These are phyloP conservation scores for Limonium bicolor DNA, from an alignment of 148 eudicot genomes.

Conservation along the genomic window DNA sequence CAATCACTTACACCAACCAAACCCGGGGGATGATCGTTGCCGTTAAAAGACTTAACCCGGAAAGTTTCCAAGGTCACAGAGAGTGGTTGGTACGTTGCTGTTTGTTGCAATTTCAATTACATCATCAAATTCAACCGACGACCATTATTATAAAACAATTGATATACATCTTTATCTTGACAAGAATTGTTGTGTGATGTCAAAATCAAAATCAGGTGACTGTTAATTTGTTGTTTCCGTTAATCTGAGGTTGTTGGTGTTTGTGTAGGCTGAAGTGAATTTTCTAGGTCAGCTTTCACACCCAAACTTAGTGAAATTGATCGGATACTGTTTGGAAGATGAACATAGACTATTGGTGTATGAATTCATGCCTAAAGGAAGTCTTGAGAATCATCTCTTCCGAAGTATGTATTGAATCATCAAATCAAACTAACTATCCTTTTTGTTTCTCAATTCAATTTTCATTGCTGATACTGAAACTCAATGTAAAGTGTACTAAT, in stretches of 20 bases:
- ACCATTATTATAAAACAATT: no score
- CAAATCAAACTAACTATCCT: neutral
- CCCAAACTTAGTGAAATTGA: constrained; percentile 59
- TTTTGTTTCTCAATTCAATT: neutral
- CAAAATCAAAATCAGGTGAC: no score
- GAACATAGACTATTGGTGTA: constrained; percentile 76
- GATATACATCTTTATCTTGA: no score
- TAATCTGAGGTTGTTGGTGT: no score
- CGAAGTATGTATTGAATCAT: no score
- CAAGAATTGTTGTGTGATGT: neutral
- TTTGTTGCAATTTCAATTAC: neutral
- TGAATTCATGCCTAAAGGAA: constrained; percentile 84
- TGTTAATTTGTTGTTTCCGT: no score
- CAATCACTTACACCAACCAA: constrained; percentile 39
- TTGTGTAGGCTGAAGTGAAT: constrained; percentile 73
- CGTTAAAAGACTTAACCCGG: constrained; percentile 60
- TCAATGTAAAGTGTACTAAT: no score
- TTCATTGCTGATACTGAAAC: neutral
- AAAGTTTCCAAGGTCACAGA: constrained; percentile 63
- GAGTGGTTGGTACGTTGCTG: constrained; percentile 72
- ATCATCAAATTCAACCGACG: no score
- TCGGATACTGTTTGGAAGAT: constrained; percentile 76
- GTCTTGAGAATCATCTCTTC: constrained; percentile 80
- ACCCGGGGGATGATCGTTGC: constrained; percentile 76
- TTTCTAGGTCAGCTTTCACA: constrained; percentile 67